phyloP scores from a whole-genome alignment of 495 filamentous ascomycete species.

The Sordaria brevicollis region DNA sequence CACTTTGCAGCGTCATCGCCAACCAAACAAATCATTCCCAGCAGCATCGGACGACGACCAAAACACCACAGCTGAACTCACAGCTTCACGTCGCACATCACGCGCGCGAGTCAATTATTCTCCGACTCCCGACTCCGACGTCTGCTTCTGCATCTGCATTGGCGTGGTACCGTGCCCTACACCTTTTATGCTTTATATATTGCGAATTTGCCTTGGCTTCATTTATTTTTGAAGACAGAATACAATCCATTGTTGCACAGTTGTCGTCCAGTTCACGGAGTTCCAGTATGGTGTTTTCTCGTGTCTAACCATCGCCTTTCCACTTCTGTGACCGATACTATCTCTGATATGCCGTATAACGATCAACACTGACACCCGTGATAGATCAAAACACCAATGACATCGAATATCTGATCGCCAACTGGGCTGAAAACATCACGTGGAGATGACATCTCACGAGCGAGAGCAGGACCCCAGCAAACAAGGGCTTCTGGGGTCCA shows the following conservation, averaged over 20 bases:
- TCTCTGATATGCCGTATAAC: background rate
- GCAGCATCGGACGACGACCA: background rate
- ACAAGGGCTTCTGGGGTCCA: conserved; percentile 10
- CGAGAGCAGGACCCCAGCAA: conserved; percentile 14
- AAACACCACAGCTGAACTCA: background rate
- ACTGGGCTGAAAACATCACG: background rate
- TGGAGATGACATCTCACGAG: conserved; percentile 4
- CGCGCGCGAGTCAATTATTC: background rate
- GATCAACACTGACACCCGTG: background rate
- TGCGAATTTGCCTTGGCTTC: background rate
- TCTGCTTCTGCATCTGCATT: background rate
- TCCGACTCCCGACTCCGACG: background rate
- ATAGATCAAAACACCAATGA: background rate
- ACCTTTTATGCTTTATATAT: background rate
- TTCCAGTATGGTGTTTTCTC: background rate
- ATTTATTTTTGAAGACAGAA: background rate
- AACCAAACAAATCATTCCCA: background rate
- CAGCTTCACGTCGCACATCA: background rate
- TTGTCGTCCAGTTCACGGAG: background rate
- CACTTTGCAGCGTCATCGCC: background rate
- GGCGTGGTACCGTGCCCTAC: background rate
- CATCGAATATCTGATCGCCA: background rate
- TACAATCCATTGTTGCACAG: background rate
- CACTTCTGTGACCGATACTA: background rate
- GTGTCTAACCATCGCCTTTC: background rate